Evolutionary conservation across 345 rosid species (phyloP), one percentile per base, ranked within the genome.

Genomic region (Hibiscus mutabilis): DNA sequence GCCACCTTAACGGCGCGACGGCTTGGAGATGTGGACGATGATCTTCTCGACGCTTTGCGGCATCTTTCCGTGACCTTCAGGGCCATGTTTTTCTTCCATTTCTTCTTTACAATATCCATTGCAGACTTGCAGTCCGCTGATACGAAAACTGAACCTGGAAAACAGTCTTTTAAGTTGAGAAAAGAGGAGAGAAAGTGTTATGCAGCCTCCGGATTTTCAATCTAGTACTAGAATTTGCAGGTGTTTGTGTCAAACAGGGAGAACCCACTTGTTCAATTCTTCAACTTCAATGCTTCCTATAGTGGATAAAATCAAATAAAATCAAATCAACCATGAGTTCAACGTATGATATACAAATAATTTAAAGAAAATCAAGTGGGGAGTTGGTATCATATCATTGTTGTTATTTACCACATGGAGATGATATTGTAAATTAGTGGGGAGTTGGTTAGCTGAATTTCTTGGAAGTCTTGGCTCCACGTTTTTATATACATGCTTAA

Each of bases 31-130:
- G 40, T 35, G 9, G 40, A 35, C 40, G 40, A 35, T 6, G 40
- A 35, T 6, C 40, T 35, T 6, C 40, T 35, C 40, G 40, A 35
- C 40, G 9, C 40, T 35, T 35, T 46, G 52, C 52, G 79, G 82
- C 92, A 75, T 52, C 86, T 79, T 70, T 84, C 79, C 97, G 96
- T 89, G 31, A 90, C 86, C 70, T 78, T 82, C 64, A 18, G 5
- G 6, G 89, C 75, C 53, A 85, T 73, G 46, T 77, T 87, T 70
- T 82, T 81, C 79, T 82, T 86, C 70, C 11, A 75, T 56, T 82
- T 79, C 55, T 16, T 78, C 69, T 29, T 69, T 0, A 18, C 42
- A 37, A 33, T 3, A 21, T 84, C 87, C 91, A 86, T 46, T 46
- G 4, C 16, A 27, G n/a, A n/a, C n/a, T 46, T 46, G 4, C 14